phyloP scores from a whole-genome alignment of 768 basidiomycete genomes.

The Tylopilus plumbeoviolaceoides region DNA sequence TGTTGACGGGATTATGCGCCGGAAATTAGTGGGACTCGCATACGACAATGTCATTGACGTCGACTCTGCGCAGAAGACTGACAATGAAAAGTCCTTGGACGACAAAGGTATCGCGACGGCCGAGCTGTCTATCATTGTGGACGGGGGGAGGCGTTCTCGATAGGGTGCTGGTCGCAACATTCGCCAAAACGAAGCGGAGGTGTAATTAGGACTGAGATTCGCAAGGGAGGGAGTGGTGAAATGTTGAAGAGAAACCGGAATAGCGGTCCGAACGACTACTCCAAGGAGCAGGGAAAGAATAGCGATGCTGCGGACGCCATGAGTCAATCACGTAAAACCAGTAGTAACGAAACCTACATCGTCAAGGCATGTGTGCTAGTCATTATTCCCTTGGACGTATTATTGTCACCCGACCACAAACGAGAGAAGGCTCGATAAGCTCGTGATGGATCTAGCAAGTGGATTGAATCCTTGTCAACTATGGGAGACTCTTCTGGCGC shows the following conservation, averaged over 20 bases:
- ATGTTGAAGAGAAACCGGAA: constrained; percentile 23
- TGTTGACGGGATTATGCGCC: constrained; percentile 16
- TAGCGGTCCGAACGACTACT: constrained; percentile 34
- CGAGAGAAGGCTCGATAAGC: constrained; percentile 45
- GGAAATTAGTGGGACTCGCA: constrained; percentile 24
- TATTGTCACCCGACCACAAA: constrained; percentile 36
- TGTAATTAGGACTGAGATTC: constrained; percentile 23
- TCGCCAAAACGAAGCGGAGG: constrained; percentile 37
- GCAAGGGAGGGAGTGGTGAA: constrained; percentile 13
- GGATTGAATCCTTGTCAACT: constrained; percentile 46
- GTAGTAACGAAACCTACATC: constrained; percentile 44
- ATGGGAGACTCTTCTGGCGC: constrained; percentile 33
- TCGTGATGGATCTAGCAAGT: constrained; percentile 37
- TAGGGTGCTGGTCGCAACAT: constrained; percentile 39
- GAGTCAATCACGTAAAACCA: constrained; percentile 8
- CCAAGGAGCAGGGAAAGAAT: constrained; percentile 66
- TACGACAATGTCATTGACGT: constrained; percentile 29
- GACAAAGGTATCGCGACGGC: constrained; percentile 35
- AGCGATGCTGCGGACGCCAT: constrained; percentile 48
- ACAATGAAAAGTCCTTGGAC: constrained; percentile 48
- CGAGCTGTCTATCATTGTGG: constrained; percentile 26
- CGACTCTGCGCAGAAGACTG: constrained; percentile 46
- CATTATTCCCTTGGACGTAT: constrained; percentile 34
- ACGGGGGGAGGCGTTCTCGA: constrained; percentile 33
- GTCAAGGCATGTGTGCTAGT: constrained; percentile 57